Base-by-base conservation (phyloP, 345 rosid genomes). In the Jatropha curcas region DNA sequence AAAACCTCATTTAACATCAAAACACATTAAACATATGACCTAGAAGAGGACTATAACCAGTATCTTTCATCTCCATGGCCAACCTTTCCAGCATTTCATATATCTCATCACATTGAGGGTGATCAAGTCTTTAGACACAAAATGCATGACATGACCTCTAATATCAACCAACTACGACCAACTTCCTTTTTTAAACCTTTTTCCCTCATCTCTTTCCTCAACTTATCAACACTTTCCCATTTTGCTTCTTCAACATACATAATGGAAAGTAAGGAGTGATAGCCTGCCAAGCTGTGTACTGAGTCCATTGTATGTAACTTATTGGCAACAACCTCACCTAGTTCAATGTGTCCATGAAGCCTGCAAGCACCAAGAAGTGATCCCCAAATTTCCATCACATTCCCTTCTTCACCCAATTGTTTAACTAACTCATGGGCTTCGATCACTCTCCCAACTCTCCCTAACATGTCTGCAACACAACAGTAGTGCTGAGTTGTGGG, bases 401-500 rank as follows among this genome's bases (percentile, higher is more conserved):
- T 83, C 30, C 92, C 96, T 62, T 84, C 81, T 76, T 90, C 92
- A 66, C 93, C 94, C 79, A 92, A 77, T 65, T 76, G 86, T 69
- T 81, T 68, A 51, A 94, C 85, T 77, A 90, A 94, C 74, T 92
- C 86, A 30, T 81, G 86, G n/a, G 98, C 98, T 81, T 94, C 94
- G 45, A 67, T 65, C 63, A 92, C 90, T 68, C 86, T 87, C 24
- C 98, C 98, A 53, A 77, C 89, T 83, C 95, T 90, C 56, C 97
- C 97, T 61, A 91, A 80, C 97, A 94, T 91, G 75, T 94, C 96
- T 58, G 85, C 84, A 62, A 94, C 77, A 71, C 98, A 94, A 72
- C 98, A 90, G 60, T 83, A 87, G 67, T 94, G 94, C 85, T 86
- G 94, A 57, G 67, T 79, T 48, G 89, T 81, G 37, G 96, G 96